Percentiles rank a stretch among this genome's conserved stretches.
Conservation (phyloP, 495 filamentous ascomycete genomes). For the Tetracladium setigerum region DNA sequence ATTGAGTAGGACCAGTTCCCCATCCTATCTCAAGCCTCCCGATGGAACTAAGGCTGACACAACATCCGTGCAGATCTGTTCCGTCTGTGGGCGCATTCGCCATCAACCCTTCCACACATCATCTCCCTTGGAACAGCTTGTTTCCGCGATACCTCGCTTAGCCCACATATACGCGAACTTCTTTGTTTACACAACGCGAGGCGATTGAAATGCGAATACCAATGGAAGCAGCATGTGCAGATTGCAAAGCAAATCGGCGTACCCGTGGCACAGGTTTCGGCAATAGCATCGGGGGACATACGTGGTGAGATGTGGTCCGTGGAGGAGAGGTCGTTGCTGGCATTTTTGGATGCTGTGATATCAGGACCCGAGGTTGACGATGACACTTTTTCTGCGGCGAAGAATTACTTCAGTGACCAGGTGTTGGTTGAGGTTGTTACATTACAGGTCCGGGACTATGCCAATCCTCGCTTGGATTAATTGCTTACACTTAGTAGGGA, state of each 20-base stretch:
- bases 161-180: conserved; percentile 10
- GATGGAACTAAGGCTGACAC: too few relatives aligned
- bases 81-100: conserved; percentile 12
- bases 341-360: conserved; percentile 14
- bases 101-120: conserved; percentile 12
- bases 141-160: conserved; percentile 17
- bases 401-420: conserved; percentile 13
- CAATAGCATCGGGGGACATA: conserved; percentile 7
- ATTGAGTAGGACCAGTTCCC: too few relatives aligned
- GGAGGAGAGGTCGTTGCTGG: conserved; percentile 8
- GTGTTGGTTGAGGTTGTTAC: conserved; percentile 14
- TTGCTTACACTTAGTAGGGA: neutral
- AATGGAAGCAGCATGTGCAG: conserved; percentile 12
- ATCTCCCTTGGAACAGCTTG: conserved; percentile 17
- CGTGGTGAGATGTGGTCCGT: conserved; percentile 4
- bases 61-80: too few relatives aligned
- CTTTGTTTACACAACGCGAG: conserved; percentile 8
- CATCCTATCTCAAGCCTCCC: too few relatives aligned
- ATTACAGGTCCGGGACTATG: conserved; percentile 11
- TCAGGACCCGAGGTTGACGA: conserved; percentile 10
- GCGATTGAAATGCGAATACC: conserved; percentile 11
- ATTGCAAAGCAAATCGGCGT: conserved; percentile 2
- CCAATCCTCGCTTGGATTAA: neutral
- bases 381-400: conserved; percentile 10
- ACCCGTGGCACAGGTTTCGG: conserved; percentile 7